Conservation (phyloP, 2,329 filamentous ascomycete genomes). For the Aspergillus latus region DNA sequence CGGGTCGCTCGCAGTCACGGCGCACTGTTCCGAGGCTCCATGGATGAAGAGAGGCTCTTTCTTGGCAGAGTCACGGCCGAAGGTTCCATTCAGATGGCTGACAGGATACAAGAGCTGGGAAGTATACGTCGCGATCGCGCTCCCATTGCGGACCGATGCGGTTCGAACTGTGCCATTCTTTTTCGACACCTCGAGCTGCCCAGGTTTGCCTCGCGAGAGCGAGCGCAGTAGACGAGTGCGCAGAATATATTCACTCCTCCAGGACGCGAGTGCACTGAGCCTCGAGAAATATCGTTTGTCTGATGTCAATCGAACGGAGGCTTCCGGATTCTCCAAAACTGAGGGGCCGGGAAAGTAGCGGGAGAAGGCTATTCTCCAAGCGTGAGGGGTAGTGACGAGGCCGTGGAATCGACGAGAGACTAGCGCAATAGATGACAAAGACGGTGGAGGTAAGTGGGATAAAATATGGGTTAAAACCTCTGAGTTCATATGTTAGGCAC, state of each 20-base stretch:
- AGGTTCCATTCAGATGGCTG: constrained; percentile 76
- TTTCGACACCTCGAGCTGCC: constrained; percentile 51
- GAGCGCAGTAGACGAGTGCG: constrained; percentile 81
- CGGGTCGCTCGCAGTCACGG: constrained; percentile 80
- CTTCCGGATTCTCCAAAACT: constrained; percentile 50
- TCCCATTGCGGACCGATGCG: constrained; percentile 63
- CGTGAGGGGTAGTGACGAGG: constrained; percentile 85
- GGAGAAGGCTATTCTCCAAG: constrained; percentile 89
- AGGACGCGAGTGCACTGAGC: constrained; percentile 80
- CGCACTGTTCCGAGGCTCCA: constrained; percentile 74
- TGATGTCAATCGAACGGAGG: constrained; percentile 60
- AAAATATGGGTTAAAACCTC: constrained; percentile 90
- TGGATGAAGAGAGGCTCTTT: constrained; percentile 78
- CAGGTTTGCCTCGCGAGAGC: constrained; percentile 76
- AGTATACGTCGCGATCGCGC: constrained; percentile 78
- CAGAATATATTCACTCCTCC: constrained; percentile 93
- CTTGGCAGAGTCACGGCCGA: constrained; percentile 65
- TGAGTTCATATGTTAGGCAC: constrained; percentile 39
- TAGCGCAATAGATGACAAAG: constrained; percentile 76
- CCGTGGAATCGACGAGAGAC: constrained; percentile 85
- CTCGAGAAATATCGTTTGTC: constrained; percentile 79
- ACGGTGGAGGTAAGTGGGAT: constrained; percentile 83
- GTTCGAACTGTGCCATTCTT: constrained; percentile 55
- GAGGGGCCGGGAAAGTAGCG: constrained; percentile 83
- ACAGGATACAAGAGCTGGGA: constrained; percentile 78